phyloP scores from a whole-genome alignment of 2,329 filamentous ascomycete species.

The Alternaria consortialis region DNA sequence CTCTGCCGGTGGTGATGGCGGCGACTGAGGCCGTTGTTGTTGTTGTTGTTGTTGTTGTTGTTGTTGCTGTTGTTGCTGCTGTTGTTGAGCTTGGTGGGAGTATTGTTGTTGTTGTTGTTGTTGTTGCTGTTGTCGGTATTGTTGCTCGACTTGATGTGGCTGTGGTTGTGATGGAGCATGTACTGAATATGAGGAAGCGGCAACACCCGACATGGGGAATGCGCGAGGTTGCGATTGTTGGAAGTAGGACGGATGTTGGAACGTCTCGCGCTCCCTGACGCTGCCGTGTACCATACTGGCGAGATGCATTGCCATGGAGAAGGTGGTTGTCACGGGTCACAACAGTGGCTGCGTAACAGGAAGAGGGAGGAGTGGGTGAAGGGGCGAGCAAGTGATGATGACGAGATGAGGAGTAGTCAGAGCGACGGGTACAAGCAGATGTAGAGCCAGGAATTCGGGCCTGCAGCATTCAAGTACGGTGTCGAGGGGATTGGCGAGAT shows the following conservation, averaged over 20 bases:
- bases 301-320: slow-evolving; percentile 54
- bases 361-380: slow-evolving; percentile 19
- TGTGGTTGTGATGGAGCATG: slow-evolving; percentile 21
- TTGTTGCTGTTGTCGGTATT: slow-evolving; percentile 58
- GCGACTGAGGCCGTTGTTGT: slow-evolving; percentile 64
- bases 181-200: slow-evolving; percentile 28
- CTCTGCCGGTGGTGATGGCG: slow-evolving; percentile 79
- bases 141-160: slow-evolving; percentile 38
- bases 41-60: slow-evolving; percentile 40
- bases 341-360: slow-evolving; percentile 46
- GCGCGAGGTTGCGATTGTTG: slow-evolving; percentile 50
- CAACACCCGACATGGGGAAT: slow-evolving; percentile 34
- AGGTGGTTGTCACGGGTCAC: slow-evolving; percentile 40
- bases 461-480: slow-evolving; percentile 51
- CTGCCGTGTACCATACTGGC: slow-evolving; percentile 56
- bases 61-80: slow-evolving; percentile 41
- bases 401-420: slow-evolving; percentile 31
- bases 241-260: slow-evolving; percentile 43
- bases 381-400: slow-evolving; percentile 29
- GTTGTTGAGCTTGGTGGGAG: slow-evolving; percentile 55
- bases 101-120: slow-evolving; percentile 37
- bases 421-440: slow-evolving; percentile 41
- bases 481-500: slow-evolving; percentile 47
- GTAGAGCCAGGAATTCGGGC: slow-evolving; percentile 48
- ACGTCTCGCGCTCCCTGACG: slow-evolving; percentile 51